Conservation (phyloP, 2,329 filamentous ascomycete genomes). For the Claviceps citrina region DNA sequence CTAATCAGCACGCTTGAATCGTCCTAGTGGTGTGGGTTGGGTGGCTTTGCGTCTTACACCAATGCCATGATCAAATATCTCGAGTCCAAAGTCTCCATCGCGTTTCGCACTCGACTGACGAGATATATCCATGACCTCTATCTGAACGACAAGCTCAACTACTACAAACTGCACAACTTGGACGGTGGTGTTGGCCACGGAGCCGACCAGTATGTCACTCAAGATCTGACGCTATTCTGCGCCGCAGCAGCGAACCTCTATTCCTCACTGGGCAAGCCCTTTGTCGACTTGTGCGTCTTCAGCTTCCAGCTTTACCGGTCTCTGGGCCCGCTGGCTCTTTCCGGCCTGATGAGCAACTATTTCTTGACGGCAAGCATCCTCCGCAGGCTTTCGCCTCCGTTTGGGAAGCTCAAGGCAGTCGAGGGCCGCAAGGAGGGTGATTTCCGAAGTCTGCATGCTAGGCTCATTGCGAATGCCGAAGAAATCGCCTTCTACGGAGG, state of each 20-base stretch:
- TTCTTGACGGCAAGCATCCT: constrained; percentile 85
- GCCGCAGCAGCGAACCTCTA: constrained; percentile 83
- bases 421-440: constrained; percentile 92
- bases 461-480: constrained; percentile 90
- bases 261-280: constrained; percentile 90
- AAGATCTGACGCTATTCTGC: constrained; percentile 91
- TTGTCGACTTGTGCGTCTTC: constrained; percentile 94
- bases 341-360: constrained; percentile 80
- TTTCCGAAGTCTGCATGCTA: constrained; percentile 78
- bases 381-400: constrained; percentile 77
- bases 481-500: constrained; percentile 97
- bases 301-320: constrained; percentile 94
- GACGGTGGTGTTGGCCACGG: constrained; percentile 86
- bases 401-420: constrained; percentile 90
- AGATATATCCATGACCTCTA: constrained; percentile 96
- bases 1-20: constrained; percentile 2
- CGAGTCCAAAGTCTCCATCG: constrained; percentile 94
- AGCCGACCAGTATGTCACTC: constrained; percentile 93
- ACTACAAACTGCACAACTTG: constrained; percentile 86
- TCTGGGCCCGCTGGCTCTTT: constrained; percentile 73
- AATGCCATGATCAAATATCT: constrained; percentile 99
- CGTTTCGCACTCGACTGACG: constrained; percentile 86
- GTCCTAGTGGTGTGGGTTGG: constrained; percentile 71
- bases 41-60: constrained; percentile 85
- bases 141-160: constrained; percentile 84